Conservation (phyloP, 345 rosid species). For the Citrus glauca region DNA sequence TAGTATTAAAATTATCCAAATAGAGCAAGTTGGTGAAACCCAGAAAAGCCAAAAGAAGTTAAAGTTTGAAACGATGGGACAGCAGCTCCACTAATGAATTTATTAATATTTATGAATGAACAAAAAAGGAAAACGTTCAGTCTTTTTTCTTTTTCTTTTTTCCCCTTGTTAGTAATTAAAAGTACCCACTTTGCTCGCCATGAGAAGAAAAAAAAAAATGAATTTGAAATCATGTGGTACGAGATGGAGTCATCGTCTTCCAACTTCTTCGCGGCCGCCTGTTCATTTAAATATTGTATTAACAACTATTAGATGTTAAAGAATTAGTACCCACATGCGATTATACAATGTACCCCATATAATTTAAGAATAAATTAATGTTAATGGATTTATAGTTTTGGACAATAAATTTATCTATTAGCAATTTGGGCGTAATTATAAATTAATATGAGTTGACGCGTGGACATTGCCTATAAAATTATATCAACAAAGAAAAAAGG, state of each 20-base stretch:
- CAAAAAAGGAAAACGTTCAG: background rate
- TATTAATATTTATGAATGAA: background rate
- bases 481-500: background rate
- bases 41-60: background rate
- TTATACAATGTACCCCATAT: background rate
- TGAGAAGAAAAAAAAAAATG: background rate
- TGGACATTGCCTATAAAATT: no score
- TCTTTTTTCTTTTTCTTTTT: no score
- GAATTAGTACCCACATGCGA: background rate
- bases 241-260: background rate
- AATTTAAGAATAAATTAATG: background rate
- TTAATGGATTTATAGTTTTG: background rate
- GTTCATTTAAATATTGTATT: background rate
- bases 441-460: background rate
- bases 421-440: background rate
- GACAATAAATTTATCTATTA: background rate
- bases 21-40: background rate
- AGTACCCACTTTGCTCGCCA: background rate
- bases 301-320: background rate
- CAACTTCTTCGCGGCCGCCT: slow-evolving; percentile 11
- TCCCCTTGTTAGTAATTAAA: background rate
- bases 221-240: background rate
- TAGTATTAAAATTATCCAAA: background rate
- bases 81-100: background rate
- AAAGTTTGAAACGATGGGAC: background rate